phyloP scores from a whole-genome alignment of 768 basidiomycete species.

The Collybia sp. region DNA sequence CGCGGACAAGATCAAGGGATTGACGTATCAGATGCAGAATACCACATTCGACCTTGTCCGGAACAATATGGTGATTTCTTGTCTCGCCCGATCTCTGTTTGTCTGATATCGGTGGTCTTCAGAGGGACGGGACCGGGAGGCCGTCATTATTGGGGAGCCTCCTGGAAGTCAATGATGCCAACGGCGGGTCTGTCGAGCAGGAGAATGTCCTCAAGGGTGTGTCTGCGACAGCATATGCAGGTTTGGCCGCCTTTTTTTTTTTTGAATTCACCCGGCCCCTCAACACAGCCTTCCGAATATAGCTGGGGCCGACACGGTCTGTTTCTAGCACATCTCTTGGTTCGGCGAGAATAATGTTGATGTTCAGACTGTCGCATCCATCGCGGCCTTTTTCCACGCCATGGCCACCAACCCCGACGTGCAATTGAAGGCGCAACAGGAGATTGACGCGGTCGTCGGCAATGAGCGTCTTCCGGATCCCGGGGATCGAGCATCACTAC shows the following conservation, averaged over 20 bases:
- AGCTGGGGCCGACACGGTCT: neutral
- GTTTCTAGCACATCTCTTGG: neutral
- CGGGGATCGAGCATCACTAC: slow-evolving; percentile 28
- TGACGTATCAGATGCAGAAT: slow-evolving; percentile 11
- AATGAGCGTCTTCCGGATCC: slow-evolving; percentile 31
- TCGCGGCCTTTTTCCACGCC: slow-evolving; percentile 14
- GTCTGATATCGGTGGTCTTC: neutral
- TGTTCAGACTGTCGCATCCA: slow-evolving; percentile 4
- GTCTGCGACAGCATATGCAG: slow-evolving; percentile 11
- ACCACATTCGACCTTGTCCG: slow-evolving; percentile 10
- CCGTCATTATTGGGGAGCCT: slow-evolving; percentile 7
- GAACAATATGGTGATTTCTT: slow-evolving; percentile 4
- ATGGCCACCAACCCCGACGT: slow-evolving; percentile 15
- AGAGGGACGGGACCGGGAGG: slow-evolving; percentile 1
- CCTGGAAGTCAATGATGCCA: slow-evolving; percentile 1
- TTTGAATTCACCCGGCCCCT: no score
- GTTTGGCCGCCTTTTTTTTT: neutral
- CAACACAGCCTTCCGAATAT: neutral
- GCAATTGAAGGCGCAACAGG: slow-evolving; percentile 25
- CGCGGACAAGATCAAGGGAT: slow-evolving; percentile 3
- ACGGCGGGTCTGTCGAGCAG: neutral
- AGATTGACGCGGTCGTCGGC: slow-evolving; percentile 34
- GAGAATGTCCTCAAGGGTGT: slow-evolving; percentile 9
- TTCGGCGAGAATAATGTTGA: neutral
- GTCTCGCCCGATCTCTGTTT: neutral